Evolutionary conservation across 2,329 filamentous ascomycete genomes (phyloP).

Genomic region (Trichoderma sp.): DNA sequence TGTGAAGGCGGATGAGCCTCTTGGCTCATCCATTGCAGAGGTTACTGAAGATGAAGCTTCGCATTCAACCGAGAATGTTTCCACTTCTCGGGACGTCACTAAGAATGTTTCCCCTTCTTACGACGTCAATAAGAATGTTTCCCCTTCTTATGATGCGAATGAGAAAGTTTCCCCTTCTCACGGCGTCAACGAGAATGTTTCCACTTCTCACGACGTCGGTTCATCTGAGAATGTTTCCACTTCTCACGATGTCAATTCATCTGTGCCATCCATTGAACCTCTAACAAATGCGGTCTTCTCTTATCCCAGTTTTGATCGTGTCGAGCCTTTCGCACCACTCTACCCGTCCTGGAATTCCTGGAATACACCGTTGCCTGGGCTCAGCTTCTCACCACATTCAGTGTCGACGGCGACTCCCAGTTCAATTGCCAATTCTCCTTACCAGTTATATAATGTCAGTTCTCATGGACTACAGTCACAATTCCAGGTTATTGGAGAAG

Average conservation of each 20-base stretch:
- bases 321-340: not conserved
- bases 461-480: not conserved
- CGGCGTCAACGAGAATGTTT: too few species aligned
- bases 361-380: not conserved
- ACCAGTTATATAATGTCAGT: not conserved
- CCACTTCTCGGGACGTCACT: too few species aligned
- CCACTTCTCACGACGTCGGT: too few species aligned
- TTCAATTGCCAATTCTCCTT: not conserved
- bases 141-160: too few species aligned
- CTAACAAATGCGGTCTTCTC: not conserved
- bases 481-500: not conserved
- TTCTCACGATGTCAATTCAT: not conserved
- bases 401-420: not conserved
- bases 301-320: not conserved
- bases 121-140: too few species aligned
- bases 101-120: too few species aligned
- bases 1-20: not conserved
- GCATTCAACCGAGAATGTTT: not conserved
- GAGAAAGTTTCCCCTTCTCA: too few species aligned
- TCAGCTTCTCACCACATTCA: not conserved
- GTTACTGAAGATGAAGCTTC: not conserved
- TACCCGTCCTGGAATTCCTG: not conserved
- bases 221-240: too few species aligned
- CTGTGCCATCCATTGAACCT: not conserved
- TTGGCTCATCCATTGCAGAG: not conserved